Evolutionary conservation across 2,329 filamentous ascomycete species (phyloP).

Genomic region (Orbilia oligospora): DNA sequence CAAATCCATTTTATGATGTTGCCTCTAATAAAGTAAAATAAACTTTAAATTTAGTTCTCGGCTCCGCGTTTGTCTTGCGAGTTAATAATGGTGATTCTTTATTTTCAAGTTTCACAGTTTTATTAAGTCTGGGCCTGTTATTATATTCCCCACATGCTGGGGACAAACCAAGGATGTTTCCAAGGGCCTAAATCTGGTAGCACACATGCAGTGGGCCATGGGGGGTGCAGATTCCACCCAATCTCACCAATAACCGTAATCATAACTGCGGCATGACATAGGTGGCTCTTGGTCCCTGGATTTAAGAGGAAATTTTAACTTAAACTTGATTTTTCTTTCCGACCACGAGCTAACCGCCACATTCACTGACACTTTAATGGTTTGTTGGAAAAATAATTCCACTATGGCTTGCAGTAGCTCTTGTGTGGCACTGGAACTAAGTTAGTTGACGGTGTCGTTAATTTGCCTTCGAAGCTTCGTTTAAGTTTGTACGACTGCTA

Average conservation of each 20-base stretch:
- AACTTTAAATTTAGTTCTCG: background rate
- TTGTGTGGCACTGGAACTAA: background rate
- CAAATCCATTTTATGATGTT: background rate
- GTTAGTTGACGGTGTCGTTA: background rate
- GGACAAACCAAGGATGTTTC: constrained; percentile 10
- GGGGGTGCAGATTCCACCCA: background rate
- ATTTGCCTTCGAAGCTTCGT: background rate
- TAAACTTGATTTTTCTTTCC: constrained; percentile 43
- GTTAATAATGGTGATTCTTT: background rate
- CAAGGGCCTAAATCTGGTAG: constrained; percentile 48
- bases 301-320: constrained; percentile 4
- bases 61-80: background rate
- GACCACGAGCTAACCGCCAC: constrained; percentile 1
- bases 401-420: background rate
- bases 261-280: constrained; percentile 54
- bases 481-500: no score
- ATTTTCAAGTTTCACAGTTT: background rate
- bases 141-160: constrained; percentile 33
- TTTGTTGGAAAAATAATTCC: background rate
- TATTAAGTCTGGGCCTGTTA: background rate
- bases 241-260: background rate
- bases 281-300: constrained; percentile 40
- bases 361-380: background rate
- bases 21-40: background rate
- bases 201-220: constrained; percentile 23